Conservation (phyloP, 768 basidiomycete genomes). For the Lactarius psammicola region DNA sequence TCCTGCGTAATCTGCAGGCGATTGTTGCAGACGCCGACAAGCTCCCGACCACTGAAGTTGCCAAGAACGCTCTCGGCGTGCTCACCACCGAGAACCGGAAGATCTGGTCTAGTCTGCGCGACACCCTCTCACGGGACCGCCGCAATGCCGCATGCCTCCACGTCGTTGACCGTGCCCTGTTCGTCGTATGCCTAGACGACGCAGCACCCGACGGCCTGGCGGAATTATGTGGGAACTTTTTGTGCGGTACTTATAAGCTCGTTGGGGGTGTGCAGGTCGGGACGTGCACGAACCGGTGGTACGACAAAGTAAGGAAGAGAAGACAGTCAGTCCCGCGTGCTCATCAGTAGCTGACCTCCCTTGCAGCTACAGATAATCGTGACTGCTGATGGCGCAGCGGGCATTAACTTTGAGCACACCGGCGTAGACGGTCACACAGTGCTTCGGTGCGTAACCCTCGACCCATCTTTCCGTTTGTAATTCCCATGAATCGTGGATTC, state of each 20-base stretch:
- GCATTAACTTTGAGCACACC: constrained; percentile 98
- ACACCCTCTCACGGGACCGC: constrained; percentile 59
- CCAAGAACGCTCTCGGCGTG: constrained; percentile 84
- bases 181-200: constrained; percentile 93
- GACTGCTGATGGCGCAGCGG: constrained; percentile 87
- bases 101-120: constrained; percentile 80
- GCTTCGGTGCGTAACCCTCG: constrained; percentile 49
- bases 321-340: too few relatives aligned
- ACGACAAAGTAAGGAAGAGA: constrained; percentile 65
- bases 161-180: constrained; percentile 87
- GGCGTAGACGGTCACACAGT: constrained; percentile 98
- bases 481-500: not conserved
- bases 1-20: constrained; percentile 84
- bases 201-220: constrained; percentile 61
- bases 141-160: constrained; percentile 79
- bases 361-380: constrained; percentile 93
- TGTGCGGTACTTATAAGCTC: constrained; percentile 88
- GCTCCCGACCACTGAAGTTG: constrained; percentile 70
- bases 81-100: constrained; percentile 93
- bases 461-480: not conserved
- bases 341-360: not conserved
- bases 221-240: constrained; percentile 85
- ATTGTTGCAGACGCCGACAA: constrained; percentile 88
- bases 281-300: constrained; percentile 95
- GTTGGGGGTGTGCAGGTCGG: constrained; percentile 87